Percentiles rank a stretch among this genome's conserved stretches.
phyloP scores from a whole-genome alignment of 2,329 filamentous ascomycete species.

The Ophiostoma himal-ulmi region DNA sequence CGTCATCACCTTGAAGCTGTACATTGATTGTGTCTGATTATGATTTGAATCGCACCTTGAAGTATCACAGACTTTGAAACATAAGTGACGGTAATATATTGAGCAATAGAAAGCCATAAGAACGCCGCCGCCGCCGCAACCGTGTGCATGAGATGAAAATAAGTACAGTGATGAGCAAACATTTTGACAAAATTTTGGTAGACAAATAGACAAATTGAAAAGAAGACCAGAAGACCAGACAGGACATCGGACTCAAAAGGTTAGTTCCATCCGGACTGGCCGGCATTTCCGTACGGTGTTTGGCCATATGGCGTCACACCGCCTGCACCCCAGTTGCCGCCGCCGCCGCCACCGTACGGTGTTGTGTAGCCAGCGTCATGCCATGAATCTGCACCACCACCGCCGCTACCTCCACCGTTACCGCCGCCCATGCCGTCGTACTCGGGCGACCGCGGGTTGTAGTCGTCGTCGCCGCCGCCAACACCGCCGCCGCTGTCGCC shows the following conservation, averaged over 20 bases:
- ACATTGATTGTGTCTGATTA: no score
- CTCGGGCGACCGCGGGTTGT: constrained; percentile 61
- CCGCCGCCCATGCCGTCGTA: constrained; percentile 52
- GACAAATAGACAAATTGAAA: background rate
- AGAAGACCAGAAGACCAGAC: background rate
- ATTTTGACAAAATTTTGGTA: background rate
- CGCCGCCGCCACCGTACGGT: constrained; percentile 54
- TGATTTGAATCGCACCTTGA: no score
- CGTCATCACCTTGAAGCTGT: background rate
- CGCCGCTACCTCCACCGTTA: constrained; percentile 10
- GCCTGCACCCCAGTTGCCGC: constrained; percentile 60
- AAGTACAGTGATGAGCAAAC: constrained; percentile 14
- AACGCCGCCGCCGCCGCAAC: constrained; percentile 11
- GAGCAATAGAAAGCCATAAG: background rate
- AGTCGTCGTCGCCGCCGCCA: constrained; percentile 42
- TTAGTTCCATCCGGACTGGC: constrained; percentile 45
- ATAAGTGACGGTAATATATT: background rate
- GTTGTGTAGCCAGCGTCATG: constrained; percentile 63
- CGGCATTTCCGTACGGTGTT: constrained; percentile 45
- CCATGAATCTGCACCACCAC: constrained; percentile 45
- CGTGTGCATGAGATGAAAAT: constrained; percentile 8
- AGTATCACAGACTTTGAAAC: background rate
- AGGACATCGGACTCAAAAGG: background rate
- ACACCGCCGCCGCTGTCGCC: constrained; percentile 39
- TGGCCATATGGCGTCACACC: constrained; percentile 43